Evolutionary conservation across 2,329 filamentous ascomycete genomes (phyloP).

Genomic region (Diaporthe destruens): DNA sequence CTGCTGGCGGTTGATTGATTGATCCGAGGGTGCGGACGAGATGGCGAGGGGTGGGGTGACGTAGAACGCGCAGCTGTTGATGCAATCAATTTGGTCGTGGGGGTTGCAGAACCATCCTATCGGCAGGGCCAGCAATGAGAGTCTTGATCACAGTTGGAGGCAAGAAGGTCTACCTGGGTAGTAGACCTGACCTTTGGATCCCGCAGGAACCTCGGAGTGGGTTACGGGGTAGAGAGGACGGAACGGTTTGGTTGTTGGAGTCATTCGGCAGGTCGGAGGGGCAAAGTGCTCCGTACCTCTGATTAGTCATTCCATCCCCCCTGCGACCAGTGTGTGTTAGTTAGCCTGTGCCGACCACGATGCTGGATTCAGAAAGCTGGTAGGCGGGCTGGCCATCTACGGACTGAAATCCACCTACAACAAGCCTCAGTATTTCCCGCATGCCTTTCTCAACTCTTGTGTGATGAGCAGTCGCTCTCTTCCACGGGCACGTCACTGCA

Average conservation of each 20-base stretch:
- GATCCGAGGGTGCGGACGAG: conserved; percentile 5
- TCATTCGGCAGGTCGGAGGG: conserved; percentile 23
- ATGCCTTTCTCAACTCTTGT: background rate
- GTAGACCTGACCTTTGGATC: conserved; percentile 36
- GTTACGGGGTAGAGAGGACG: background rate
- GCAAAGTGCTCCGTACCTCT: conserved; percentile 12
- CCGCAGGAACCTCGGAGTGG: conserved; percentile 31
- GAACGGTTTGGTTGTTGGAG: background rate
- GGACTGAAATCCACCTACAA: no score
- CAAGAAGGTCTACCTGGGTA: conserved; percentile 32
- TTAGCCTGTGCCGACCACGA: background rate
- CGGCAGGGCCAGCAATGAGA: background rate
- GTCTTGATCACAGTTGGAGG: background rate
- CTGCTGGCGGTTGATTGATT: conserved; percentile 15
- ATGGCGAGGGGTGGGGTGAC: conserved; percentile 22
- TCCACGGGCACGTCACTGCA: no score
- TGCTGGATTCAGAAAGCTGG: background rate
- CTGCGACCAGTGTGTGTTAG: background rate
- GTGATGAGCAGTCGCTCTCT: background rate
- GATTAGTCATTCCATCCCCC: conserved; percentile 15
- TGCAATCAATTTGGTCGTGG: conserved; percentile 18
- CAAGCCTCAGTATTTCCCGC: no score
- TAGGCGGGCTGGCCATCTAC: conserved; percentile 8
- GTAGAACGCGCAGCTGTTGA: conserved; percentile 19
- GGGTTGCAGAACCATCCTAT: conserved; percentile 16